These are phyloP conservation scores for Wickerhamiella bombiphila DNA, from an alignment of 805 yeast genomes.

Conservation along the genomic window DNA sequence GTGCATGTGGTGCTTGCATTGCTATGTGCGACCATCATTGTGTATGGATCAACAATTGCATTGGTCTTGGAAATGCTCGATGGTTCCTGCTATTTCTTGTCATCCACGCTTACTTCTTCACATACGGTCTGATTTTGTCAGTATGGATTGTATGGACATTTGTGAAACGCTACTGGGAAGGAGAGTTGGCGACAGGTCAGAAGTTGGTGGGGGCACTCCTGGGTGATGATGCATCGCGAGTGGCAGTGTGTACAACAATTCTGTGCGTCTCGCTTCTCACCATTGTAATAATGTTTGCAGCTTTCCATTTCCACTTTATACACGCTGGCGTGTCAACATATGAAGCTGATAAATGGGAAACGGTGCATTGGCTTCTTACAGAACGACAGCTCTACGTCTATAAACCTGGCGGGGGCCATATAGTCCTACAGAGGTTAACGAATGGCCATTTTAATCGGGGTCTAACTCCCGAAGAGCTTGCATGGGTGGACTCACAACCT, in stretches of 20 bases:
- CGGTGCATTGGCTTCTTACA: conserved; percentile 36
- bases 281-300: conserved; percentile 31
- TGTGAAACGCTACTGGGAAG: background rate
- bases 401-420: conserved; percentile 15
- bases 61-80: conserved; percentile 44
- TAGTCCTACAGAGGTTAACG: conserved; percentile 18
- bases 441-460: conserved; percentile 19
- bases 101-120: conserved; percentile 32
- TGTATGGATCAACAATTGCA: conserved; percentile 47
- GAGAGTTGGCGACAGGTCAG: conserved; percentile 4
- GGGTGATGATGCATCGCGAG: conserved; percentile 13
- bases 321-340: conserved; percentile 61
- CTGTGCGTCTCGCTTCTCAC: conserved; percentile 32
- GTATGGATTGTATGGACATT: conserved; percentile 13
- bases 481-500: conserved; percentile 14
- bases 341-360: conserved; percentile 60
- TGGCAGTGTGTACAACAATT: conserved; percentile 26
- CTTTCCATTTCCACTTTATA: conserved; percentile 35
- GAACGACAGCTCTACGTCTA: conserved; percentile 27
- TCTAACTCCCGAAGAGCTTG: conserved; percentile 19
- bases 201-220: too few species aligned
- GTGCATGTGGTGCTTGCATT: conserved; percentile 35
- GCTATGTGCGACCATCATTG: conserved; percentile 46
- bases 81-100: conserved; percentile 46
- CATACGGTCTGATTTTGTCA: conserved; percentile 30